phyloP scores from a whole-genome alignment of 1,284 basidiomycete species.

The Ganoderma boninense region DNA sequence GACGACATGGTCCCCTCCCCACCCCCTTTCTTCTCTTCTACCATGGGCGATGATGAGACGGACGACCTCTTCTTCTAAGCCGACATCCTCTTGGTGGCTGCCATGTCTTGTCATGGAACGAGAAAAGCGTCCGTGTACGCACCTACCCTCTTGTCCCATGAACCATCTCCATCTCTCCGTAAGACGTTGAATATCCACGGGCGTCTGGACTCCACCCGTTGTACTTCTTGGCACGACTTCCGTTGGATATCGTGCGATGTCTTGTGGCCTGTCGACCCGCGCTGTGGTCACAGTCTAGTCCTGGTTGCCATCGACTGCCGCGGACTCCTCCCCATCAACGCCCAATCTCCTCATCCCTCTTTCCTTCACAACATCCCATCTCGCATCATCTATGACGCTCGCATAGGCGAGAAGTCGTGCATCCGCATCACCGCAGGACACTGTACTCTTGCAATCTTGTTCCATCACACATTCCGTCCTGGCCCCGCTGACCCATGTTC shows the following conservation, averaged over 20 bases:
- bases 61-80: constrained; percentile 38
- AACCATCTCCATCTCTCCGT: constrained; percentile 13
- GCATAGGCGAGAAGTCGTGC: constrained; percentile 30
- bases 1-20: constrained; percentile 34
- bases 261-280: constrained; percentile 3
- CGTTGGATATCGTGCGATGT: constrained; percentile 10
- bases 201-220: constrained; percentile 1
- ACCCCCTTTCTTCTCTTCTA: constrained; percentile 38
- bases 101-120: constrained; percentile 15
- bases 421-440: constrained; percentile 31
- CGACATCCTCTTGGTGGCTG: background rate
- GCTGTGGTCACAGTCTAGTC: constrained; percentile 1
- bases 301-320: background rate
- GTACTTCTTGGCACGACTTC: constrained; percentile 2
- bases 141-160: constrained; percentile 25
- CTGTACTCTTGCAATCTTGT: constrained; percentile 33
- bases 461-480: constrained; percentile 23
- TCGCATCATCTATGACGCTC: constrained; percentile 21
- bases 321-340: constrained; percentile 6
- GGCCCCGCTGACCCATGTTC: constrained; percentile 17
- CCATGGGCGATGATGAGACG: constrained; percentile 34
- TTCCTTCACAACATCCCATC: constrained; percentile 6
- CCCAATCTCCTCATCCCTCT: constrained; percentile 3
- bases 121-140: constrained; percentile 29
- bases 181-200: constrained; percentile 25